These are phyloP conservation scores for Chlamydomonas schloesseri DNA, from an alignment of 139 green algal species.

Conservation along the genomic window DNA sequence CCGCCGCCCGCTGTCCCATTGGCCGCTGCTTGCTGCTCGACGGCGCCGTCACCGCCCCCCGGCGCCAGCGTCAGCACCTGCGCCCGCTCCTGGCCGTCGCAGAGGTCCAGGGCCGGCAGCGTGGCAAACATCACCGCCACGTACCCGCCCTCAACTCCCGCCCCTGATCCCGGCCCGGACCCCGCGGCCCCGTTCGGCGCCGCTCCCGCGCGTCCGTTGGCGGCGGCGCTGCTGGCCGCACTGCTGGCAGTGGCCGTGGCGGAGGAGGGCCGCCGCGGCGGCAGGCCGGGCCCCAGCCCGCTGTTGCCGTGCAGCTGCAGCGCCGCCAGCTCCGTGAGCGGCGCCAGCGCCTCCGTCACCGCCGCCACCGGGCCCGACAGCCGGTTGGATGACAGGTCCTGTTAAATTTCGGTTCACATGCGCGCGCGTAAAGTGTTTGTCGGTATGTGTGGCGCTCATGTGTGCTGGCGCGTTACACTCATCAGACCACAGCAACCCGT, in stretches of 20 bases:
- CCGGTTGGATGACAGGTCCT: constrained; percentile 47
- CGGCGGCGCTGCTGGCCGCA: constrained; percentile 1
- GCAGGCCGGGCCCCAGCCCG: neutral
- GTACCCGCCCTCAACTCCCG: neutral
- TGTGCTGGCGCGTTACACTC: too few relatives aligned
- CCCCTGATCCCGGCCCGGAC: too few relatives aligned
- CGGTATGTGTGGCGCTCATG: too few relatives aligned
- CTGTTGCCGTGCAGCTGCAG: constrained; percentile 40
- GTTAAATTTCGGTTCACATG: neutral
- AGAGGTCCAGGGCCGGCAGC: constrained; percentile 35
- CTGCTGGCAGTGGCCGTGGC: too few relatives aligned
- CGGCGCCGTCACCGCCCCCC: neutral
- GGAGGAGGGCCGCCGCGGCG: neutral
- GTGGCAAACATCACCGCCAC: constrained; percentile 1
- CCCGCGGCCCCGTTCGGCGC: too few relatives aligned
- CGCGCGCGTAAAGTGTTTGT: too few relatives aligned
- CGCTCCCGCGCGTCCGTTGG: neutral
- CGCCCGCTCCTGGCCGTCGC: constrained; percentile 28
- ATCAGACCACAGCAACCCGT: too few relatives aligned
- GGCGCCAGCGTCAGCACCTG: constrained; percentile 17
- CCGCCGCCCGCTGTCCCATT: neutral
- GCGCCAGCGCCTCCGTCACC: constrained; percentile 23
- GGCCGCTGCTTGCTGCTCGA: neutral
- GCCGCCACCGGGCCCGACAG: neutral
- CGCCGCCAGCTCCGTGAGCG: constrained; percentile 20